A percentile compares a stretch with the other conserved stretches of the same genome.
Conservation (phyloP, 345 rosid species). For the Psidium guajava region DNA sequence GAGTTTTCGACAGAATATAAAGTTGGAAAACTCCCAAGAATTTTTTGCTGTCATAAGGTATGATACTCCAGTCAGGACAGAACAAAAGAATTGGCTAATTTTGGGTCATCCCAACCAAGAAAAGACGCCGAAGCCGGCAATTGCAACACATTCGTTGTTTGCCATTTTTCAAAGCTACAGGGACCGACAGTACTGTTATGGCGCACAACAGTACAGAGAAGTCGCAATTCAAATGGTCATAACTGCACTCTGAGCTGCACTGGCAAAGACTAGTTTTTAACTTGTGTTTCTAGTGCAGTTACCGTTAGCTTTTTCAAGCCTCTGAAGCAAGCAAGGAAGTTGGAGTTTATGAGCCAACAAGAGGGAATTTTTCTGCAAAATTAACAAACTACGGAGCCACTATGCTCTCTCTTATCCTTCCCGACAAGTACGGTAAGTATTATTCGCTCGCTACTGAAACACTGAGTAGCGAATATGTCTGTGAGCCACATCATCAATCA, state of each 20-base stretch:
- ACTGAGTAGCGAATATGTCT: neutral
- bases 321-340: slow-evolving; percentile 1
- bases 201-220: neutral
- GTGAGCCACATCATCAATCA: neutral
- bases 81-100: neutral
- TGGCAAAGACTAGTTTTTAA: neutral
- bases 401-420: slow-evolving; percentile 41
- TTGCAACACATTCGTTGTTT: neutral
- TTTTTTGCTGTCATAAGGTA: neutral
- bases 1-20: neutral
- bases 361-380: slow-evolving; percentile 22
- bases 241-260: neutral
- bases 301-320: neutral
- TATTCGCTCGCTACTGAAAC: neutral
- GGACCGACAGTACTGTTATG: neutral
- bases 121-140: neutral
- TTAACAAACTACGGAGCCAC: slow-evolving; percentile 64
- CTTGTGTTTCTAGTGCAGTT: slow-evolving; percentile 1
- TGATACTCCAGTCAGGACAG: neutral
- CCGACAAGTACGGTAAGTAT: slow-evolving; percentile 41
- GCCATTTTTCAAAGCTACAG: neutral
- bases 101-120: neutral
- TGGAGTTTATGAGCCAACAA: slow-evolving; percentile 26
- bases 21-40: neutral
- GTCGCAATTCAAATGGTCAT: neutral